These are phyloP conservation scores for Lathyrus aphaca DNA, from an alignment of 306 rosid species.

Conservation along the genomic window DNA sequence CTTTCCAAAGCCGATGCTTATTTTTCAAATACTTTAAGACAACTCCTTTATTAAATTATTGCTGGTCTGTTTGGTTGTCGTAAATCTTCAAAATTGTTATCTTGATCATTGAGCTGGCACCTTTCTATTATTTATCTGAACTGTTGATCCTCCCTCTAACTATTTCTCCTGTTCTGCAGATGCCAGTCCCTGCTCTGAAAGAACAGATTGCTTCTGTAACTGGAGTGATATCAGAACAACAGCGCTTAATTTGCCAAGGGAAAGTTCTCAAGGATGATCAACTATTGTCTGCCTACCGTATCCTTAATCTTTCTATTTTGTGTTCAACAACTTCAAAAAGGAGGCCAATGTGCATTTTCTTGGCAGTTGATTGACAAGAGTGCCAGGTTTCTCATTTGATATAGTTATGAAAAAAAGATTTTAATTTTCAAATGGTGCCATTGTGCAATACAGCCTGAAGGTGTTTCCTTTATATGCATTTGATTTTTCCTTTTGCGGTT, in stretches of 20 bases:
- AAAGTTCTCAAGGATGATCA: slow-evolving; percentile 63
- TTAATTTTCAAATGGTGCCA: slow-evolving; percentile 11
- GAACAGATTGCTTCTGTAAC: slow-evolving; percentile 62
- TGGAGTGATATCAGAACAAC: slow-evolving; percentile 56
- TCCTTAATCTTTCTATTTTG: slow-evolving; percentile 43
- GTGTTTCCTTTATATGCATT: neutral
- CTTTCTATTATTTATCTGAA: slow-evolving; percentile 27
- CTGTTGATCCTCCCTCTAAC: slow-evolving; percentile 2
- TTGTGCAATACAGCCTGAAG: slow-evolving; percentile 9
- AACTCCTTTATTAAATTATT: neutral
- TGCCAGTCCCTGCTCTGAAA: slow-evolving; percentile 77
- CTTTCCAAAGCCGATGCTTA: neutral
- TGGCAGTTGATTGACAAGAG: slow-evolving; percentile 15
- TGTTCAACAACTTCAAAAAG: slow-evolving; percentile 25
- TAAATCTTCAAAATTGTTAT: slow-evolving; percentile 17
- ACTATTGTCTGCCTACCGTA: slow-evolving; percentile 63
- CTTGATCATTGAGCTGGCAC: slow-evolving; percentile 31
- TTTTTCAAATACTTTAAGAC: neutral
- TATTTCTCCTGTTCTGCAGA: slow-evolving; percentile 55
- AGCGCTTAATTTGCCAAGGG: slow-evolving; percentile 60
- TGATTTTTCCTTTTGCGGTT: neutral
- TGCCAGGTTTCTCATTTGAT: slow-evolving; percentile 23
- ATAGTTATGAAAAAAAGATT: slow-evolving; percentile 30
- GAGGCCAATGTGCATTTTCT: slow-evolving; percentile 24
- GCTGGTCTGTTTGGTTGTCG: neutral